Base-by-base conservation (phyloP, 768 basidiomycete genomes). In the Leccinellum albellum region DNA sequence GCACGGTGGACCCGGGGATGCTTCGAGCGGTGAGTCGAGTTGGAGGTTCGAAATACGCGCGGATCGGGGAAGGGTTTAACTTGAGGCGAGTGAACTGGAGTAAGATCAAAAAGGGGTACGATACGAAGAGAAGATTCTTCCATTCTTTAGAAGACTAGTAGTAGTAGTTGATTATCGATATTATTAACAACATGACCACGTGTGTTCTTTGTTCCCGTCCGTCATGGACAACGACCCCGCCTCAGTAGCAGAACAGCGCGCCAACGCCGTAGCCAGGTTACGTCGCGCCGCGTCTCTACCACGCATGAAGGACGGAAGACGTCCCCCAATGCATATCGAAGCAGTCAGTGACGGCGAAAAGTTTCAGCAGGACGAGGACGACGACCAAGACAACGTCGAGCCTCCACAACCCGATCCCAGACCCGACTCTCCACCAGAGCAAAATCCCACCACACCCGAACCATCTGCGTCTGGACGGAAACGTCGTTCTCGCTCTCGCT, bases 281-380 rank as follows among this genome's bases (percentile, higher is more conserved):
- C 94, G 89, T 75, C 86, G 94, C 64, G 94, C 94, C 44, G 91
- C 93, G 54, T 95, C 93, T 15, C 74, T 96, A 28, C 94, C 94
- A 35, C 81, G 94, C 59, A 91, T 91, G 86, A 93, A 93, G 71
- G 89, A 93, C 71, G 93, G 93, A 8, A 77, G 93, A 54, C 79
- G 94, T 44, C 93, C 92, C 1, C 90, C 87, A 49, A 91, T 91
- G 89, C 90, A 89, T 66, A 77, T 82, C 62, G 89, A 90, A 63
- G 87, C 84, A 20, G 83, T 91, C 51, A 91, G 89, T 66, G 90
- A 92, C 70, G 88, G 90, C 10, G 90, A 92, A 72, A 86, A 80
- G 69, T 74, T 72, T 48, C 74, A 72, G 2, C 40, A 42, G 9
- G 40, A 21, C 50, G 68, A 68, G 44, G 76, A 76, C 54, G 82